These are phyloP conservation scores for Xylaria castorea DNA, from an alignment of 495 filamentous ascomycete genomes.

Conservation along the genomic window DNA sequence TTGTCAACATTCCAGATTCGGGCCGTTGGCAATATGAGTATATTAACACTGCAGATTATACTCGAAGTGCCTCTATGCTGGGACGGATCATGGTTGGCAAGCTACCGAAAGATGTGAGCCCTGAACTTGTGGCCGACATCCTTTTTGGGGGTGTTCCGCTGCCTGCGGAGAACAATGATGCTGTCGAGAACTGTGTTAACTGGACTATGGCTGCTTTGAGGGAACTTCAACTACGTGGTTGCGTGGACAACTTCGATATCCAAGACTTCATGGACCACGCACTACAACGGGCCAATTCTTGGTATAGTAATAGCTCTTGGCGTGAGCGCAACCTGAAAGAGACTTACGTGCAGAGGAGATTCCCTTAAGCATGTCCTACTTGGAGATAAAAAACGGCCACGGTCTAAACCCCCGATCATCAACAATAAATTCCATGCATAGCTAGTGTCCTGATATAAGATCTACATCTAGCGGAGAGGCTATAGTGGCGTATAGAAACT, in stretches of 20 bases:
- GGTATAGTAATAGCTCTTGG: neutral
- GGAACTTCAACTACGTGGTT: slow-evolving; percentile 5
- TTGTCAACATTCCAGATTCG: neutral
- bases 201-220: slow-evolving; percentile 1
- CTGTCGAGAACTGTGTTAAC: neutral
- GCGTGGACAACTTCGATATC: neutral
- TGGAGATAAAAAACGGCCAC: neutral
- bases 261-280: neutral
- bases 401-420: no score
- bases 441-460: no score
- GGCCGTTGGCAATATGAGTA: slow-evolving; percentile 4
- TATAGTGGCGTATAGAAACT: no score
- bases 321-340: neutral
- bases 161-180: neutral
- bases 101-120: slow-evolving; percentile 4
- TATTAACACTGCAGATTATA: neutral
- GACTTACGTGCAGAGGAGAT: neutral
- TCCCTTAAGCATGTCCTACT: neutral
- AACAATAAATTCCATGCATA: no score
- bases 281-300: neutral
- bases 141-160: neutral
- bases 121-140: neutral
- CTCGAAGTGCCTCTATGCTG: slow-evolving; percentile 4
- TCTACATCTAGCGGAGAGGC: no score
- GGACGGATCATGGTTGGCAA: slow-evolving; percentile 20